Evolutionary conservation across 495 filamentous ascomycete species (phyloP), one percentile per base, ranked within the genome.

Genomic region (Aspergillus asperescens): DNA sequence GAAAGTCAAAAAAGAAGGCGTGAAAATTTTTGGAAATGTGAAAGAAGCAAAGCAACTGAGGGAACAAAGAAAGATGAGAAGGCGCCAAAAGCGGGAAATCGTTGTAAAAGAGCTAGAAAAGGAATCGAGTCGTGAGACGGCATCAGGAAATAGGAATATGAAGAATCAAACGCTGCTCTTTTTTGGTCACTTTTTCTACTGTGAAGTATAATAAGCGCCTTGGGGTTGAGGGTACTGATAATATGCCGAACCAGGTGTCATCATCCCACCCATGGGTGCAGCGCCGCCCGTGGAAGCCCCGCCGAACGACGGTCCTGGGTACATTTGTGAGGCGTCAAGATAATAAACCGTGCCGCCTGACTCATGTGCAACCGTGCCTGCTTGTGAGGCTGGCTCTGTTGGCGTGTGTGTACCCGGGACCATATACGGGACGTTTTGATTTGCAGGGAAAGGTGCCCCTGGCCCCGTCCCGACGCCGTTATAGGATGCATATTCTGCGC

Each of bases 311-410:
- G 78, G 62, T 35, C 77, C 76, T 9, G 70, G 57, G 47, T 71
- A 72, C 50, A 89, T 72, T 65, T 93, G 86, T 8, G 83, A 77
- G 25, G 86, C 77, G 61, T 95, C 85, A 52, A 90, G 90, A 65
- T 95, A 99, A 67, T 95, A 97, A 4, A 95, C 90, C 75, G 91
- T 96, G 40, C 94, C 93, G 56, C 92, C 90, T 56, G 83, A 81
- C 70, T 97, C 93, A 62, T 96, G 91, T 2, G 90, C 89, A 42
- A 97, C 86, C 23, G 89, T 86, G 57, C 81, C 85, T 7, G 80
- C 66, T 49, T 82, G 80, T 3, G 78, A 69, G 1, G 68, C 62
- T 64, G 76, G 56, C 61, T 79, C 67, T 39, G 74, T 64, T 60
- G 68, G 45, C 48, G 65, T 59, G 28, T 54, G 57, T 51, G 70